Evolutionary conservation across 192 early-diverging fungal species (phyloP), one percentile per base, ranked within the genome.

Genomic region (Gamsiella multidivaricata): DNA sequence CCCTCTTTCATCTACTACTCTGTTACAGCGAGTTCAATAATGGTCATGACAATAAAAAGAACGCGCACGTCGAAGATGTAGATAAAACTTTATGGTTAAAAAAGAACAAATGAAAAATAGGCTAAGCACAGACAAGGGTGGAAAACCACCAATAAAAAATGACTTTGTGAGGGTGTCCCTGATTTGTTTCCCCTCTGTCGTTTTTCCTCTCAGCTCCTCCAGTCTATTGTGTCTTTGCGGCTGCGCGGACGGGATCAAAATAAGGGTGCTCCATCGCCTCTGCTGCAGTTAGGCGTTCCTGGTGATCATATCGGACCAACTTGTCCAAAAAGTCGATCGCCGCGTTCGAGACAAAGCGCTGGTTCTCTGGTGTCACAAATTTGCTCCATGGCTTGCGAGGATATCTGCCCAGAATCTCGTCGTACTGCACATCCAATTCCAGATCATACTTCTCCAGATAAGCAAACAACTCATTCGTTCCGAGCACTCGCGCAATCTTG

Each of bases 361-460:
- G 88, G 85, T 97, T 96, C 64, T 96, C 94, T 18, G 88, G 82
- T 14, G 85, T 95, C 22, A 96, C 83, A 81, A 97, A 97, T 80
- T 88, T 89, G 76, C 83, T 80, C 95, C 95, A 97, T 61, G 92
- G 91, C 83, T 94, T 95, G 62, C 92, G 89, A 11, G 94, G 91
- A 81, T 94, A 95, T 80, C 92, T 91, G 81, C 95, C 95, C n/a
- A 99, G 84, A 72, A 98, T 94, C 62, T 94, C 90, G 68, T 98
- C 90, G 82, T 96, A 97, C 63, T 94, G 93, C 42, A 87, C 84
- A 82, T 95, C 93, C 60, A 98, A 86, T 66, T 91, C 90, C 78
- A 99, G 93, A 57, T 95, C 91, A 82, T 99, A 99, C 81, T 98
- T 98, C 68, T 96, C 92, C 61, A 97, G 70, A 70, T 99, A 99